A percentile compares a stretch with the other conserved stretches of the same genome.
phyloP scores from a whole-genome alignment of 352 stramenopile species.

The Globisporangium okanoganense region DNA sequence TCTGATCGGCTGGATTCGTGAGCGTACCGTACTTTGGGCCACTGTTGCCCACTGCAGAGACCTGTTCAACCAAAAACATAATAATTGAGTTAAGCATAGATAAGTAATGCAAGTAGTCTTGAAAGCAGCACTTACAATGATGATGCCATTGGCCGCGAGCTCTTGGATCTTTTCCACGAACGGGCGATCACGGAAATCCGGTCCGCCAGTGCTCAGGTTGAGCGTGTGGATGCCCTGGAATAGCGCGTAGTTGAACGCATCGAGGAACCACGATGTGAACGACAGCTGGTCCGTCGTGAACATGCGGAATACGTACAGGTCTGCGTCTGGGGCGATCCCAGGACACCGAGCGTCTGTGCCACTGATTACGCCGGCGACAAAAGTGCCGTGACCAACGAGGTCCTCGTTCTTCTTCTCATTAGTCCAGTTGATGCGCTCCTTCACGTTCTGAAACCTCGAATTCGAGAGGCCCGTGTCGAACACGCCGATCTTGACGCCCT shows the following conservation, averaged over 20 bases:
- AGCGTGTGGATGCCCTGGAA: constrained; percentile 72
- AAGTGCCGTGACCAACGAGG: constrained; percentile 77
- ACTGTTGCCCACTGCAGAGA: constrained; percentile 83
- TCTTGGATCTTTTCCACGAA: constrained; percentile 90
- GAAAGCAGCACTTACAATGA: constrained; percentile 38
- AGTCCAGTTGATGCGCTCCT: constrained; percentile 85
- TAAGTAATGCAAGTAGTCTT: background rate
- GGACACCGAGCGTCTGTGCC: constrained; percentile 56
- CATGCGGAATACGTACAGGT: constrained; percentile 81
- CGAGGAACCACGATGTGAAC: constrained; percentile 89
- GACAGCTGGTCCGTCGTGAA: constrained; percentile 85
- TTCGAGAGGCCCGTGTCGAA: constrained; percentile 83
- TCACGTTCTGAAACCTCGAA: constrained; percentile 51
- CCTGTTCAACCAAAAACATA: constrained; percentile 16
- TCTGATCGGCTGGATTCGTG: constrained; percentile 84
- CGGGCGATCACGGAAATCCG: constrained; percentile 80
- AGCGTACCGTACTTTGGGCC: constrained; percentile 81
- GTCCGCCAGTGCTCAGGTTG: constrained; percentile 85
- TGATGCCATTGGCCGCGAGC: constrained; percentile 68
- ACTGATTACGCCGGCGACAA: constrained; percentile 75
- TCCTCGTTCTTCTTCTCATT: constrained; percentile 77
- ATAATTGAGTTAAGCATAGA: background rate
- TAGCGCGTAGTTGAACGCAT: constrained; percentile 88
- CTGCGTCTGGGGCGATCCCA: constrained; percentile 70
- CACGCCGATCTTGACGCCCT: constrained; percentile 78